Conservation (phyloP, 2,329 filamentous ascomycete genomes). For the Chaetomium sp. region DNA sequence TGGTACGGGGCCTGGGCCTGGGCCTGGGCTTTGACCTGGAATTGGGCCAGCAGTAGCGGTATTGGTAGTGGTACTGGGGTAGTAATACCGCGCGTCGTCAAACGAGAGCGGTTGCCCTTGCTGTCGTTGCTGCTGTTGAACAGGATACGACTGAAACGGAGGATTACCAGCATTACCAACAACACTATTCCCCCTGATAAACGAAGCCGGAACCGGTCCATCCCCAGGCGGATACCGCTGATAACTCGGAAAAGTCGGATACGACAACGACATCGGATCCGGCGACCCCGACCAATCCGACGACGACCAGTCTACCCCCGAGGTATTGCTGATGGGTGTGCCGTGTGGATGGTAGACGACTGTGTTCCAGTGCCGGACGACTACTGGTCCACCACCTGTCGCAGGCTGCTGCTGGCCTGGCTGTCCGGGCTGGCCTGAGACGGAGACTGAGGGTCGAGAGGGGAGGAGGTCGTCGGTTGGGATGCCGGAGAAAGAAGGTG, state of each 20-base stretch:
- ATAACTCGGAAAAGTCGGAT: slow-evolving; percentile 15
- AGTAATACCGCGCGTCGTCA: too few relatives aligned
- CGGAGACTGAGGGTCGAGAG: background rate
- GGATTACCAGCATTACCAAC: too few relatives aligned
- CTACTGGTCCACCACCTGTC: background rate
- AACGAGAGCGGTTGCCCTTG: too few relatives aligned
- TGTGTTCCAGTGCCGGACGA: slow-evolving; percentile 26
- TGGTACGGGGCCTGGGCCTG: too few relatives aligned
- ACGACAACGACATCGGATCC: slow-evolving; percentile 23
- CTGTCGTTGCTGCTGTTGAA: too few relatives aligned
- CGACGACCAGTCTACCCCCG: slow-evolving; percentile 13
- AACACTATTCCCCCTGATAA: slow-evolving; percentile 15
- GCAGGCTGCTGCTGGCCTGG: too few relatives aligned
- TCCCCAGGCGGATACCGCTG: slow-evolving; percentile 18
- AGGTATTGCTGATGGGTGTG: slow-evolving; percentile 12
- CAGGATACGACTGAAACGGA: too few relatives aligned
- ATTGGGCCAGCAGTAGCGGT: too few relatives aligned
- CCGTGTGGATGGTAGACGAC: slow-evolving; percentile 21
- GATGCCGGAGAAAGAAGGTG: slow-evolving; percentile 20
- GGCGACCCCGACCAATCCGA: slow-evolving; percentile 12
- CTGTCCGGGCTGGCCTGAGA: too few relatives aligned
- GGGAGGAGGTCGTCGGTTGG: slow-evolving; percentile 5
- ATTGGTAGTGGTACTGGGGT: too few relatives aligned
- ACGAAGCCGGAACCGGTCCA: slow-evolving; percentile 17
- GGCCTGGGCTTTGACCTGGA: too few relatives aligned